Conservation (phyloP, 2,329 filamentous ascomycete genomes). For the Chrysosporium queenslandicum region DNA sequence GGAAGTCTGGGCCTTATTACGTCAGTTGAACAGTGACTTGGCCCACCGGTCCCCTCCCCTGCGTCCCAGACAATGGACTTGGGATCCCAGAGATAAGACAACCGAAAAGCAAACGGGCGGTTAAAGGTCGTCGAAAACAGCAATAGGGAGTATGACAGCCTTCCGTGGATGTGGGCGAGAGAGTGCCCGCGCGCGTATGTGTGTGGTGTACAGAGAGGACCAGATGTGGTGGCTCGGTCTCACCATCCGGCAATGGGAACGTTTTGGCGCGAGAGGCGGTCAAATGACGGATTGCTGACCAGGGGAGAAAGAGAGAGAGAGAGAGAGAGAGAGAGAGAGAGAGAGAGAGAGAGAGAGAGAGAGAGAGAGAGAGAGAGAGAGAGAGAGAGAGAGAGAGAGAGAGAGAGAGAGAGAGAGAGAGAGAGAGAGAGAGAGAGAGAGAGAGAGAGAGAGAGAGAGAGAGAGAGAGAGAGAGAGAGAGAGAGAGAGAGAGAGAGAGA, state of each 20-base stretch:
- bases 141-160: background rate
- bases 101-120: background rate
- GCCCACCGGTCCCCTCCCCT: background rate
- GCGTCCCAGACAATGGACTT: background rate
- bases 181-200: too few relatives aligned
- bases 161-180: background rate
- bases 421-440: too few relatives aligned
- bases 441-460: too few relatives aligned
- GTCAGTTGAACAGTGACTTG: background rate
- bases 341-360: too few relatives aligned
- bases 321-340: too few relatives aligned
- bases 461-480: too few relatives aligned
- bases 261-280: background rate
- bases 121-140: background rate
- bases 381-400: too few relatives aligned
- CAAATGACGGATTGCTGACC: constrained; percentile 2
- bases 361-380: too few relatives aligned
- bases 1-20: background rate
- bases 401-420: too few relatives aligned
- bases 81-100: background rate
- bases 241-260: background rate
- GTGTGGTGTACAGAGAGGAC: background rate
- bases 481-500: too few relatives aligned
- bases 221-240: background rate
- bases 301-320: too few relatives aligned